Percentiles rank a stretch among this genome's conserved stretches.
Conservation (phyloP, 129 eudicot genomes). For the Flaveria sonorensis region DNA sequence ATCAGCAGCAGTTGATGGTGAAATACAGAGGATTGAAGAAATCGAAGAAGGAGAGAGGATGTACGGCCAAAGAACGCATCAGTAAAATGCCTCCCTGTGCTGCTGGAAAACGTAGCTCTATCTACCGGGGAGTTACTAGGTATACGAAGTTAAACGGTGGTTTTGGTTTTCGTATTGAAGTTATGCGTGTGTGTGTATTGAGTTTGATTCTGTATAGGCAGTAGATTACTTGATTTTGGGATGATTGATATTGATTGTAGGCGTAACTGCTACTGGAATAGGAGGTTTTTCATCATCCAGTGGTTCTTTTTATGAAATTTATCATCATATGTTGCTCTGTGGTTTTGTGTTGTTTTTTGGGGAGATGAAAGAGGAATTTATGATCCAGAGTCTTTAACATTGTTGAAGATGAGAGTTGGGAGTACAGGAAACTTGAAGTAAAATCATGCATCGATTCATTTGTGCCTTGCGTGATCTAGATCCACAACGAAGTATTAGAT, state of each 20-base stretch:
- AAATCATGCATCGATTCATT: neutral
- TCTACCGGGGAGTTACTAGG: constrained; percentile 99
- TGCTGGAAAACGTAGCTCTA: constrained; percentile 98
- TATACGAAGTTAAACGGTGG: constrained; percentile 8
- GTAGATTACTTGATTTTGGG: neutral
- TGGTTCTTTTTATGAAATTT: neutral
- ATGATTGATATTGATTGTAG: neutral
- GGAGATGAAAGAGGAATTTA: neutral
- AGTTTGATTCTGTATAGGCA: neutral
- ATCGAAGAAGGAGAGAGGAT: constrained; percentile 77
- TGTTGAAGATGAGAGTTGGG: neutral
- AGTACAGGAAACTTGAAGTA: neutral
- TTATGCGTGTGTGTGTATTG: neutral
- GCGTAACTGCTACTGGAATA: neutral
- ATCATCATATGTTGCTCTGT: neutral
- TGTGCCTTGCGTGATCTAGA: neutral
- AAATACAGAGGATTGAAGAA: constrained; percentile 79
- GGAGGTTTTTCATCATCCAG: neutral
- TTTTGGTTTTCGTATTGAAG: neutral
- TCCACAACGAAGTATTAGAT: neutral
- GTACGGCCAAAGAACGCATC: constrained; percentile 95
- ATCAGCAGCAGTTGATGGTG: constrained; percentile 49
- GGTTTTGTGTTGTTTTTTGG: no score
- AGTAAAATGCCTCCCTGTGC: constrained; percentile 99
- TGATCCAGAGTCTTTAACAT: neutral